Evolutionary conservation across 345 rosid genomes (phyloP).

Genomic region (Firmiana major): DNA sequence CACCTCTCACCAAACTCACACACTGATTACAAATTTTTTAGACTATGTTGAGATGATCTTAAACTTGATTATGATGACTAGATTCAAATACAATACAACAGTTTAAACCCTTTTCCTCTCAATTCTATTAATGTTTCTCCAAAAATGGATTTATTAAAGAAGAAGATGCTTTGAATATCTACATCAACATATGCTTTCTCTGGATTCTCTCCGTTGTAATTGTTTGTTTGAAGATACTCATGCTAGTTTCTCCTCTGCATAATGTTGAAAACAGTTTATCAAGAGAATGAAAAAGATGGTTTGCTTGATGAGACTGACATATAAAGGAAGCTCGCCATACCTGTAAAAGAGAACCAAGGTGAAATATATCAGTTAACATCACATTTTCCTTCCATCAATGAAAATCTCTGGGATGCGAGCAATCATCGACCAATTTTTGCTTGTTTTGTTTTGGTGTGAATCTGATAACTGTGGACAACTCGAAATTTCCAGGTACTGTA

Average conservation of each 20-base stretch:
- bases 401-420: slow-evolving; percentile 9
- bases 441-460: not conserved
- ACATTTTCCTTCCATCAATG: slow-evolving; percentile 5
- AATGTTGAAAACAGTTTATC: not conserved
- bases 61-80: no score
- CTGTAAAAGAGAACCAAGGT: not conserved
- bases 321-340: not conserved
- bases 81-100: no score
- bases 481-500: slow-evolving; percentile 12
- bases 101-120: no score
- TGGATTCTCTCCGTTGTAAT: not conserved
- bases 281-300: not conserved
- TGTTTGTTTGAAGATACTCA: not conserved
- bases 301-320: not conserved
- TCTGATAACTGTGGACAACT: not conserved
- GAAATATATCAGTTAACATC: not conserved
- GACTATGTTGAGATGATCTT: no score
- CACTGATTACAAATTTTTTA: no score
- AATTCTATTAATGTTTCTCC: not conserved
- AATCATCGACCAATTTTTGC: slow-evolving; percentile 3
- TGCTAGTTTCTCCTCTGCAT: not conserved
- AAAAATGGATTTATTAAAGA: not conserved
- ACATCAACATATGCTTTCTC: not conserved
- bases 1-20: no score
- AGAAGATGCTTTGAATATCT: not conserved